Evolutionary conservation across 2,329 filamentous ascomycete species (phyloP).

Genomic region (Exophiala spinifera): DNA sequence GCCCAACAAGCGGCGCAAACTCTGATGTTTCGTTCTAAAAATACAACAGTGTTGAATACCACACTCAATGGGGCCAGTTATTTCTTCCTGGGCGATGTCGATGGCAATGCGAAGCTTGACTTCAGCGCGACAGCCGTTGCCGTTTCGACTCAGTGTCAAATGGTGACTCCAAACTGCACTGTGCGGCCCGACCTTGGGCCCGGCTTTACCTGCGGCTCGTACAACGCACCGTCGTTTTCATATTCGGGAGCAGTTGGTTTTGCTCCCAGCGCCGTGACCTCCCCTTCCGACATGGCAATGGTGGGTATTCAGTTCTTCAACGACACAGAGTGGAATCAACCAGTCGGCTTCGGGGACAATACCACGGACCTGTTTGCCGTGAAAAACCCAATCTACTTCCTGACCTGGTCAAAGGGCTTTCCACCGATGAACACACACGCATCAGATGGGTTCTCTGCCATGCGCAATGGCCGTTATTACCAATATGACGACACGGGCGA

Average conservation of each 20-base stretch:
- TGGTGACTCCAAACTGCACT: not conserved
- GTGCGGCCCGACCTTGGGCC: too few relatives aligned
- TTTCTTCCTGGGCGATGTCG: not conserved
- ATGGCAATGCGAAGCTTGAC: not conserved
- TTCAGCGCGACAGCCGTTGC: not conserved
- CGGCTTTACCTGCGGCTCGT: slow-evolving; percentile 11
- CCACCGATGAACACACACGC: too few relatives aligned
- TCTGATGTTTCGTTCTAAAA: slow-evolving; percentile 16
- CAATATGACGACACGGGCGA: slow-evolving; percentile 6
- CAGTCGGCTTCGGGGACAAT: too few relatives aligned
- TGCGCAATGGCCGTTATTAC: not conserved
- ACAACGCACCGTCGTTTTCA: not conserved
- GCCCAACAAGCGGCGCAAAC: slow-evolving; percentile 22
- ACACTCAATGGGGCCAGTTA: not conserved
- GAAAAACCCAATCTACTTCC: too few relatives aligned
- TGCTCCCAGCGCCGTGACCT: too few relatives aligned
- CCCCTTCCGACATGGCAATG: too few relatives aligned
- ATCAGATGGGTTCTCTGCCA: slow-evolving; percentile 1
- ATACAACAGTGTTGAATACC: slow-evolving; percentile 18
- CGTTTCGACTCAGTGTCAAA: not conserved
- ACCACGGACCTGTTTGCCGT: too few relatives aligned
- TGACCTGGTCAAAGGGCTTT: too few relatives aligned
- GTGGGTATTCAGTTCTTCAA: too few relatives aligned
- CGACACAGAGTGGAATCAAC: too few relatives aligned
- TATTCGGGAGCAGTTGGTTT: too few relatives aligned